These are phyloP conservation scores for Fusarium nodosum DNA, from an alignment of 2,329 filamentous ascomycete genomes.

Conservation along the genomic window DNA sequence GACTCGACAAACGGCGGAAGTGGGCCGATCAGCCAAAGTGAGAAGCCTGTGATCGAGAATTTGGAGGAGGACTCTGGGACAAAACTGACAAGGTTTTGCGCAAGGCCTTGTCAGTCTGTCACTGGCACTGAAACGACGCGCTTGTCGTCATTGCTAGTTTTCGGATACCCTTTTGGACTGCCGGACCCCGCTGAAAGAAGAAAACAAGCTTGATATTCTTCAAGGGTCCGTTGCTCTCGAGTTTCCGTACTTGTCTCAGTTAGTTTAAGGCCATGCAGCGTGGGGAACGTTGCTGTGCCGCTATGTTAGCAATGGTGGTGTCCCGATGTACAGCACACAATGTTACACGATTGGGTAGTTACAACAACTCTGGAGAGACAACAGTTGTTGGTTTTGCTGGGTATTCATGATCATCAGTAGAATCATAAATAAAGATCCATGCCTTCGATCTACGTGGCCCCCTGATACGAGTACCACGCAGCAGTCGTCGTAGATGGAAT, in stretches of 20 bases:
- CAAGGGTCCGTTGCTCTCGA: conserved; percentile 10
- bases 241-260: conserved; percentile 9
- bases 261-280: conserved; percentile 39
- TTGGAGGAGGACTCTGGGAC: conserved; percentile 23
- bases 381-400: background rate
- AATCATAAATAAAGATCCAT: background rate
- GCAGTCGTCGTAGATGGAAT: background rate
- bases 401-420: background rate
- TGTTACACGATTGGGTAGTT: conserved; percentile 26
- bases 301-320: conserved; percentile 8
- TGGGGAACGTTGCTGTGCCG: conserved; percentile 30
- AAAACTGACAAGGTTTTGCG: conserved; percentile 14
- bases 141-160: conserved; percentile 34
- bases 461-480: background rate
- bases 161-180: conserved; percentile 3
- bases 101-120: conserved; percentile 13
- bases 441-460: background rate
- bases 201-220: conserved; percentile 30
- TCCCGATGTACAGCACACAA: background rate
- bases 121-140: conserved; percentile 6
- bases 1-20: background rate
- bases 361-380: background rate
- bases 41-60: conserved; percentile 25
- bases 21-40: conserved; percentile 27
- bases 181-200: conserved; percentile 1